These are phyloP conservation scores for Ophiostoma piceae DNA, from an alignment of 2,329 filamentous ascomycete genomes.

Conservation along the genomic window DNA sequence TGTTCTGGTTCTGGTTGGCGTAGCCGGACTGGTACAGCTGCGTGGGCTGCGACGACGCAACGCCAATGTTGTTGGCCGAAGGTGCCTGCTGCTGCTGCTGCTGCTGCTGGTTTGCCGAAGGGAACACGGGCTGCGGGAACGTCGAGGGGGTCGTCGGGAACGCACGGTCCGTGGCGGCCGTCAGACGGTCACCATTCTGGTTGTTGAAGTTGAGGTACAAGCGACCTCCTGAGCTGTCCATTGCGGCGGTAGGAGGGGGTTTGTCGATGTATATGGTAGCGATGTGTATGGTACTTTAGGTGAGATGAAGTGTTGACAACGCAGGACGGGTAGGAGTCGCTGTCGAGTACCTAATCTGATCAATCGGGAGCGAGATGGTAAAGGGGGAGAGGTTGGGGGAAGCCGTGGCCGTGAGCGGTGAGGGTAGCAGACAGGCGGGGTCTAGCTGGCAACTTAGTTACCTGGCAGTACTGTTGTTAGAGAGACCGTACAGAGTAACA, in stretches of 20 bases:
- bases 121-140: conserved; percentile 83
- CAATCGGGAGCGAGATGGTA: not conserved
- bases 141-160: conserved; percentile 91
- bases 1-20: conserved; percentile 21
- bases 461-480: conserved; percentile 12
- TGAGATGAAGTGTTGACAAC: not conserved
- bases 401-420: conserved; percentile 11
- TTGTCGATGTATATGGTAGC: not conserved
- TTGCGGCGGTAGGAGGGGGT: conserved; percentile 34
- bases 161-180: conserved; percentile 51
- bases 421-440: conserved; percentile 15
- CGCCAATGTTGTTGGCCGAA: conserved; percentile 38
- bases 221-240: conserved; percentile 56
- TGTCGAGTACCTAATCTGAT: not conserved
- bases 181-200: conserved; percentile 59
- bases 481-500: conserved; percentile 1
- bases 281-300: not conserved
- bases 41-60: conserved; percentile 37
- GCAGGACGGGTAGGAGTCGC: not conserved
- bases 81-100: conserved; percentile 28
- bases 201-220: conserved; percentile 60
- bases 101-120: conserved; percentile 37
- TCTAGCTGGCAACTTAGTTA: not conserved
- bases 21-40: conserved; percentile 6
- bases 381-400: conserved; percentile 14